Conservation (phyloP, 768 basidiomycete species). For the Mycena epipterygia region DNA sequence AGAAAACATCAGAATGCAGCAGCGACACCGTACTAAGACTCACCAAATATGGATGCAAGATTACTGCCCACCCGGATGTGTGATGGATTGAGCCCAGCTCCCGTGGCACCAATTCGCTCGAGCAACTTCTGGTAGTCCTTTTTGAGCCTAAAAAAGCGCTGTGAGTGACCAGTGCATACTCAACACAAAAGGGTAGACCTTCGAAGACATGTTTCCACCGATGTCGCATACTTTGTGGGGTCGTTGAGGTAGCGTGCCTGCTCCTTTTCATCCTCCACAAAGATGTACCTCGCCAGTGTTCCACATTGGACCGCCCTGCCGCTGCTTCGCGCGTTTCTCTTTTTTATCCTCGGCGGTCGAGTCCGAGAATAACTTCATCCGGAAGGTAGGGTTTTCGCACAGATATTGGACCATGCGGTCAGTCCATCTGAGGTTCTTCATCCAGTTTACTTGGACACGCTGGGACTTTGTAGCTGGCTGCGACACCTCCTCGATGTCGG, state of each 20-base stretch:
- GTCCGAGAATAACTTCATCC: constrained; percentile 9
- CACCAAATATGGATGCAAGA: constrained; percentile 37
- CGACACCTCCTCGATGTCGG: background rate
- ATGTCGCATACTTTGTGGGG: background rate
- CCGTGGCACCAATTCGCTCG: constrained; percentile 31
- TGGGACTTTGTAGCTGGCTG: background rate
- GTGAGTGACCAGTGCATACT: background rate
- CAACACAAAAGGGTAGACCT: background rate
- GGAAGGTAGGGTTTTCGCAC: background rate
- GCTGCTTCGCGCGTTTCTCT: background rate
- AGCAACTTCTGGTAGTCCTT: constrained; percentile 34
- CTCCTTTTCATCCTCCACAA: background rate
- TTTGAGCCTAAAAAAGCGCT: constrained; percentile 33
- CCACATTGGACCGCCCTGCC: constrained; percentile 1
- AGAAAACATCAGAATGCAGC: too few species aligned
- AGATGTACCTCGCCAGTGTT: constrained; percentile 10
- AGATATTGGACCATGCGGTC: background rate
- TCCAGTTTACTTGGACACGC: background rate
- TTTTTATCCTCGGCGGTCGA: constrained; percentile 20
- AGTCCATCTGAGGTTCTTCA: background rate
- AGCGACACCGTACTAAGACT: constrained; percentile 1
- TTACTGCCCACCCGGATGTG: constrained; percentile 17
- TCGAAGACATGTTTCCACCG: constrained; percentile 36
- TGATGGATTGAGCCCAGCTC: constrained; percentile 34
- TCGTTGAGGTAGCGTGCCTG: constrained; percentile 3